phyloP scores from a whole-genome alignment of 768 basidiomycete species.

The Russula griseocarnosa region DNA sequence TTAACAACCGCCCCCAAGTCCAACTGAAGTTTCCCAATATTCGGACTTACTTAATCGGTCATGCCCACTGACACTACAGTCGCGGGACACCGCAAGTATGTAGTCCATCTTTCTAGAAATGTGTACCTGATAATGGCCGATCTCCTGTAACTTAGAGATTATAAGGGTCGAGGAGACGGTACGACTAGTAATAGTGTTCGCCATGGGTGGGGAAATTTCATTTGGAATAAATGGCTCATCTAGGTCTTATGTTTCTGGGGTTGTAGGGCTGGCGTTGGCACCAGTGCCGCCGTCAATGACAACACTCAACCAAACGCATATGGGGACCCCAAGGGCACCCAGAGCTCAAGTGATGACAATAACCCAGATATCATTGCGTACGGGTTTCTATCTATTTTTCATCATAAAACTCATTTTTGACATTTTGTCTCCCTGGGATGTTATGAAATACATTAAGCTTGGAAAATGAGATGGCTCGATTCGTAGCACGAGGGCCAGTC shows the following conservation, averaged over 20 bases:
- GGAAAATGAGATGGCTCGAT: background rate
- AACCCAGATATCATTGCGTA: background rate
- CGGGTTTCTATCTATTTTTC: background rate
- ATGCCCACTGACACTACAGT: slow-evolving; percentile 1
- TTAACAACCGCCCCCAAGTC: no score
- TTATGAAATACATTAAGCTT: background rate
- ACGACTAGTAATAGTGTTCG: no score
- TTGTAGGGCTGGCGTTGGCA: background rate
- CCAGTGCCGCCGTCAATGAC: background rate
- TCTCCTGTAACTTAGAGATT: background rate
- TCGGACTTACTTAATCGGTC: background rate
- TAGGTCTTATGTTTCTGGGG: background rate
- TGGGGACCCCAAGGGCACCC: no score
- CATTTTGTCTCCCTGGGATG: background rate
- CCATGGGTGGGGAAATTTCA: background rate
- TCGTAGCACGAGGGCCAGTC: background rate
- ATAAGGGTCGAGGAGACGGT: background rate
- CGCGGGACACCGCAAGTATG: background rate
- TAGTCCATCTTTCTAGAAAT: background rate
- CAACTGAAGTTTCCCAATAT: background rate
- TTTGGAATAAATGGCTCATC: background rate
- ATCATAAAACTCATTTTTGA: background rate
- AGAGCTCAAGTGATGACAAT: background rate
- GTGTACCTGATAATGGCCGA: background rate
- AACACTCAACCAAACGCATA: background rate